A percentile compares a stretch with the other conserved stretches of the same genome.
Evolutionary conservation across 129 eudicot genomes (phyloP).

Genomic region (Flaveria brownii): DNA sequence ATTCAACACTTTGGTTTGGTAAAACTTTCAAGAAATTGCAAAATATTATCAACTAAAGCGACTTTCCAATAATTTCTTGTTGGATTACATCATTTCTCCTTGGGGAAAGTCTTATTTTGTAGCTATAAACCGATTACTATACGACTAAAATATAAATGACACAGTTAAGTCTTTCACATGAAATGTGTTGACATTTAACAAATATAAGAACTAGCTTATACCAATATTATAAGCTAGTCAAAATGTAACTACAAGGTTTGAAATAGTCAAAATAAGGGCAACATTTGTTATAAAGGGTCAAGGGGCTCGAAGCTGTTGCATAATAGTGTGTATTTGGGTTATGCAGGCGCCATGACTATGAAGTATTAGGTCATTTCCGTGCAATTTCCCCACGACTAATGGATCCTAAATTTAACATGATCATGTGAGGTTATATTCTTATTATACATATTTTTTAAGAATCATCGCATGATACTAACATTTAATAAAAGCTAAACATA

Average conservation of each 20-base stretch:
- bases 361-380: not conserved
- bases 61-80: not conserved
- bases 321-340: not conserved
- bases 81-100: not conserved
- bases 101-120: not conserved
- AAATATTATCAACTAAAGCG: not conserved
- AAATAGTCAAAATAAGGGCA: not conserved
- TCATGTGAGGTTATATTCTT: no score
- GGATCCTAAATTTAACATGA: no score
- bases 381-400: not conserved
- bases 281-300: not conserved
- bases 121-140: no score
- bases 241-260: not conserved
- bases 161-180: no score
- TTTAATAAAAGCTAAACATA: no score
- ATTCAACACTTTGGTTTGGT: constrained; percentile 23
- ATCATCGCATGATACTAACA: no score
- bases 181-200: not conserved
- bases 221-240: no score
- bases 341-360: not conserved
- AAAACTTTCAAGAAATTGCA: not conserved
- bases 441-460: no score
- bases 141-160: no score
- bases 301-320: not conserved
- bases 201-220: not conserved